phyloP scores from a whole-genome alignment of 2,329 filamentous ascomycete genomes.

The Fusarium citri region DNA sequence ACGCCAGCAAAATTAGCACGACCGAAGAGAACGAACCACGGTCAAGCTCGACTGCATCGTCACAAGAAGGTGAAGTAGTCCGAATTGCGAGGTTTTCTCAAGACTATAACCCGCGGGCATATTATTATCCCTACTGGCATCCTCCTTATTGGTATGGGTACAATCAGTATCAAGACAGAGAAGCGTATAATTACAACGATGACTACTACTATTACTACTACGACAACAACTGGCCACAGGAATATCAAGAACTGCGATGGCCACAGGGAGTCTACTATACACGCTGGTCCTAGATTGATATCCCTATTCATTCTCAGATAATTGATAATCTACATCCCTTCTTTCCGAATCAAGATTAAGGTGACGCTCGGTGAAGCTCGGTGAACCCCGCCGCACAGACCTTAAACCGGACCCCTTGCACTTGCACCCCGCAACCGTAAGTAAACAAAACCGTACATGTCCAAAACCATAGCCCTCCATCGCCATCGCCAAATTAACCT shows the following conservation, averaged over 20 bases:
- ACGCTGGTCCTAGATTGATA: conserved; percentile 1
- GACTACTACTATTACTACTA: background rate
- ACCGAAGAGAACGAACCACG: background rate
- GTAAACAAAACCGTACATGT: conserved; percentile 43
- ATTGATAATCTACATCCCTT: background rate
- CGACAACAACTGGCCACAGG: background rate
- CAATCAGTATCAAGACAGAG: conserved; percentile 2
- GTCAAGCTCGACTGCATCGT: background rate
- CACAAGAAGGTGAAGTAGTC: background rate
- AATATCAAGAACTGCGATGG: conserved; percentile 10
- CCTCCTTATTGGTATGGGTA: background rate
- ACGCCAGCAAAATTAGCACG: conserved; percentile 6
- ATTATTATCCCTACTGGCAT: conserved; percentile 4
- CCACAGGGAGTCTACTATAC: conserved; percentile 29
- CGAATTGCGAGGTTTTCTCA: conserved; percentile 1
- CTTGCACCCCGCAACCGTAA: conserved; percentile 45
- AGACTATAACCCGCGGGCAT: background rate
- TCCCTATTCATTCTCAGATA: background rate
- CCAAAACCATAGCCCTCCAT: conserved; percentile 5
- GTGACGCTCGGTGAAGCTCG: conserved; percentile 38
- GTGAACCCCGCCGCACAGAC: conserved; percentile 46
- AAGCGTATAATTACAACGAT: background rate
- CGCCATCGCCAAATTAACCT: background rate
- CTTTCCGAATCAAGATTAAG: background rate
- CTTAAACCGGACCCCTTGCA: conserved; percentile 15